Percentiles rank a stretch among this genome's conserved stretches.
Evolutionary conservation across 768 basidiomycete genomes (phyloP).

Genomic region (Tricholoma saponaceum): DNA sequence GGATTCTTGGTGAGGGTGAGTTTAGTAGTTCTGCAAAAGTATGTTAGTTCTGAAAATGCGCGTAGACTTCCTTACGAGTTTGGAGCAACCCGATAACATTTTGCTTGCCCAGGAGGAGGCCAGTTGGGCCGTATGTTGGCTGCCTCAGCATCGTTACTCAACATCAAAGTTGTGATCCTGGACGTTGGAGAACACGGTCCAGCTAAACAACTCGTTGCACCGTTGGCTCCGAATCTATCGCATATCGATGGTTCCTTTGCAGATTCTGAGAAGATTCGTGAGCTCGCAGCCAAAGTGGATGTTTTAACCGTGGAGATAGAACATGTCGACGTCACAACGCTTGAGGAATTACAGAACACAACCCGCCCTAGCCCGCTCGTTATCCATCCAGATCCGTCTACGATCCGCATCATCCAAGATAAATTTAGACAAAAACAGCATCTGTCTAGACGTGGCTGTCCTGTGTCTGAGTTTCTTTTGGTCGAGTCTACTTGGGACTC

Average conservation of each 20-base stretch:
- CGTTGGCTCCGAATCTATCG: constrained; percentile 38
- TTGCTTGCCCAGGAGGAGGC: constrained; percentile 70
- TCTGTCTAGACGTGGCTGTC: constrained; percentile 58
- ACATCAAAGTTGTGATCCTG: constrained; percentile 79
- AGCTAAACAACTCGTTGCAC: constrained; percentile 82
- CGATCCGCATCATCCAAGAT: constrained; percentile 87
- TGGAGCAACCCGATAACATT: constrained; percentile 3
- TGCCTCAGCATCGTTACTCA: constrained; percentile 82
- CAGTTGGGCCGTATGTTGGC: constrained; percentile 98
- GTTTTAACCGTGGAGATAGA: constrained; percentile 95
- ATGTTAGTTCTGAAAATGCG: background rate
- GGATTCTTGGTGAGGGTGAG: constrained; percentile 51
- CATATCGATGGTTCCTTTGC: constrained; percentile 92
- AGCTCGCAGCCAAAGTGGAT: constrained; percentile 78
- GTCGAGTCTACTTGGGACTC: constrained; percentile 54
- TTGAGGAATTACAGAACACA: constrained; percentile 53
- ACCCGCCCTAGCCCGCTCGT: constrained; percentile 25
- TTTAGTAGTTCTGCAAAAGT: background rate
- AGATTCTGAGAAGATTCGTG: constrained; percentile 70
- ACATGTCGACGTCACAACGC: constrained; percentile 79
- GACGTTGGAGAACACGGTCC: constrained; percentile 79
- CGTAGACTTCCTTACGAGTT: constrained; percentile 7
- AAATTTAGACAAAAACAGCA: constrained; percentile 74
- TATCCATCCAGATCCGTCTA: constrained; percentile 78
- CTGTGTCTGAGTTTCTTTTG: constrained; percentile 55